Evolutionary conservation across 1,284 basidiomycete species (phyloP).

Genomic region (Gymnopus androsaceus): DNA sequence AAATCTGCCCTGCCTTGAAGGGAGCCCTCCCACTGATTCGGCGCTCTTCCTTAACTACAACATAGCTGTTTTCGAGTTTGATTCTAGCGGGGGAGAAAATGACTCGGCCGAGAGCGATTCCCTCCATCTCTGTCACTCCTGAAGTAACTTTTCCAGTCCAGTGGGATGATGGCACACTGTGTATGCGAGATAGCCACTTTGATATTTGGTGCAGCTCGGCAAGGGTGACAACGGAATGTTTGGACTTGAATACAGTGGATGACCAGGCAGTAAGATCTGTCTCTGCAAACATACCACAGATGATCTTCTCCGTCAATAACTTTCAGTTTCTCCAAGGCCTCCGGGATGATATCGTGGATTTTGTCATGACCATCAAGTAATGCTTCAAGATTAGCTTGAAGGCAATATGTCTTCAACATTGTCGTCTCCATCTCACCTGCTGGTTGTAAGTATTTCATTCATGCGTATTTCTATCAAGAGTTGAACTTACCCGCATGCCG

Average conservation of each 20-base stretch:
- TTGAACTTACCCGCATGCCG: not conserved
- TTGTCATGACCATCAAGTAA: not conserved
- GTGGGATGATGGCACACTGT: too few relatives aligned
- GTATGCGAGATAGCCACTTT: not conserved
- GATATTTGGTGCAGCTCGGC: not conserved
- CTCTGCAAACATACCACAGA: constrained; percentile 3
- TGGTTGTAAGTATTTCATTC: too few relatives aligned
- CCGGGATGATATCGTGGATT: not conserved
- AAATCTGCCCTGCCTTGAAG: not conserved
- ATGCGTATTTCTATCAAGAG: too few relatives aligned
- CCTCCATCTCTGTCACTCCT: too few relatives aligned
- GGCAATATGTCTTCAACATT: not conserved
- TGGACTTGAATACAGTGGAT: not conserved
- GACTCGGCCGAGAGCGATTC: too few relatives aligned
- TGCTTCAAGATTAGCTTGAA: not conserved
- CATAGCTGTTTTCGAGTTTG: not conserved
- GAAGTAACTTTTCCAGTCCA: too few relatives aligned
- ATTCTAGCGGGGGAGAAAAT: not conserved
- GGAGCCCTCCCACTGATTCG: too few relatives aligned
- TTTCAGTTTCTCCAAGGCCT: not conserved
- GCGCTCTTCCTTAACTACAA: not conserved
- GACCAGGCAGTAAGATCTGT: not conserved
- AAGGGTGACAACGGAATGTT: not conserved
- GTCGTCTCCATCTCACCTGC: constrained; percentile 2
- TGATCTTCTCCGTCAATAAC: not conserved